Conservation (phyloP, 2,329 filamentous ascomycete species). For the Claviceps cyperi region DNA sequence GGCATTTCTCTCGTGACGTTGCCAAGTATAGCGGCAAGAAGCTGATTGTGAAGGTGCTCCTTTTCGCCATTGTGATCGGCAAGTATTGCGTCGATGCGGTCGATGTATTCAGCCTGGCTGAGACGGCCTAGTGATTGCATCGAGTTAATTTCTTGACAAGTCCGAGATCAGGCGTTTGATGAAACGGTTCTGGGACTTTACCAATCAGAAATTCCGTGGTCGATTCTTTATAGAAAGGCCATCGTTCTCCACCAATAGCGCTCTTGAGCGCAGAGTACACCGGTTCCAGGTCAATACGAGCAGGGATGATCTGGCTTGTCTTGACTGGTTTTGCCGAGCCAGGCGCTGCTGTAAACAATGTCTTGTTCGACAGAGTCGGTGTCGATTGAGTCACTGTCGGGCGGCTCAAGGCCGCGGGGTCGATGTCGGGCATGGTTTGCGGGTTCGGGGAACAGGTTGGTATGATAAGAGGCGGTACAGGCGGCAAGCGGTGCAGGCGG, state of each 20-base stretch:
- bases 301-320: slow-evolving; percentile 46
- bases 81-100: slow-evolving; percentile 45
- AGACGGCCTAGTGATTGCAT: slow-evolving; percentile 35
- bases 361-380: slow-evolving; percentile 42
- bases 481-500: background rate
- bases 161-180: background rate
- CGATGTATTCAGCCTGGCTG: slow-evolving; percentile 46
- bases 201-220: slow-evolving; percentile 49
- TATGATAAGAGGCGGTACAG: slow-evolving; percentile 9
- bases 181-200: slow-evolving; percentile 15
- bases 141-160: slow-evolving; percentile 14
- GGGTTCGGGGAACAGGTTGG: slow-evolving; percentile 11
- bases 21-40: slow-evolving; percentile 50
- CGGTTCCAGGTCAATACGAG: slow-evolving; percentile 53
- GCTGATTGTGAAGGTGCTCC: slow-evolving; percentile 52
- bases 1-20: slow-evolving; percentile 58
- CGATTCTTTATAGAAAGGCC: slow-evolving; percentile 49
- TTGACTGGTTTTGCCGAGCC: slow-evolving; percentile 38
- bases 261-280: slow-evolving; percentile 48
- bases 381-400: slow-evolving; percentile 43
- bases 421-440: slow-evolving; percentile 50
- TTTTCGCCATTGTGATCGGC: slow-evolving; percentile 41
- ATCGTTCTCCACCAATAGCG: slow-evolving; percentile 45
- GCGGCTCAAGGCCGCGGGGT: slow-evolving; percentile 53
- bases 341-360: slow-evolving; percentile 38